Conservation (phyloP, 129 eudicot genomes). For the Pseudognaphalium luteoalbum region DNA sequence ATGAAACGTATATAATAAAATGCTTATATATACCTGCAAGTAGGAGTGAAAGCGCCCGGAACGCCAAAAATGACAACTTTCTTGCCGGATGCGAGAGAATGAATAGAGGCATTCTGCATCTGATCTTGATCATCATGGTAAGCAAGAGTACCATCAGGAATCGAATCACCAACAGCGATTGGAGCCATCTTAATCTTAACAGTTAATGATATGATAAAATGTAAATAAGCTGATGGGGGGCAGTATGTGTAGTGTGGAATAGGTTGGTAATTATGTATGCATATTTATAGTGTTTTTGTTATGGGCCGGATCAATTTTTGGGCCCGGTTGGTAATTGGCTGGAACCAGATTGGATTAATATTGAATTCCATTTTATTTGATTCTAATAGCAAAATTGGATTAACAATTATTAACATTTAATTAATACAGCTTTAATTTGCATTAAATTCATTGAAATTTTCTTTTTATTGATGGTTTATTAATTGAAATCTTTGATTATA, state of each 20-base stretch:
- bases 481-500: no score
- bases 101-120: conserved; percentile 54
- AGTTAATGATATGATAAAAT: not conserved
- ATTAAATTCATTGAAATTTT: no score
- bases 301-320: not conserved
- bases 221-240: not conserved
- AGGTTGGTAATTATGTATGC: not conserved
- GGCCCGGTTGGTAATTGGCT: no score
- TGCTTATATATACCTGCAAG: conserved; percentile 54
- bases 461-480: no score
- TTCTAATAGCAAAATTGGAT: no score
- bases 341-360: no score
- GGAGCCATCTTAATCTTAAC: conserved; percentile 65
- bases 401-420: no score
- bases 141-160: conserved; percentile 67
- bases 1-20: not conserved
- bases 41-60: conserved; percentile 82
- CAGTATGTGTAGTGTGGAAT: not conserved
- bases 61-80: conserved; percentile 69
- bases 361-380: no score
- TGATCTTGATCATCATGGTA: conserved; percentile 59
- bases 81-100: conserved; percentile 71
- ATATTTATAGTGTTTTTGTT: not conserved
- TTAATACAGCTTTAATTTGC: no score
- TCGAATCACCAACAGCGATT: conserved; percentile 58